Evolutionary conservation across 2,329 filamentous ascomycete genomes (phyloP), one percentile per base, ranked within the genome.

Genomic region (Sporothrix euskadiensis): DNA sequence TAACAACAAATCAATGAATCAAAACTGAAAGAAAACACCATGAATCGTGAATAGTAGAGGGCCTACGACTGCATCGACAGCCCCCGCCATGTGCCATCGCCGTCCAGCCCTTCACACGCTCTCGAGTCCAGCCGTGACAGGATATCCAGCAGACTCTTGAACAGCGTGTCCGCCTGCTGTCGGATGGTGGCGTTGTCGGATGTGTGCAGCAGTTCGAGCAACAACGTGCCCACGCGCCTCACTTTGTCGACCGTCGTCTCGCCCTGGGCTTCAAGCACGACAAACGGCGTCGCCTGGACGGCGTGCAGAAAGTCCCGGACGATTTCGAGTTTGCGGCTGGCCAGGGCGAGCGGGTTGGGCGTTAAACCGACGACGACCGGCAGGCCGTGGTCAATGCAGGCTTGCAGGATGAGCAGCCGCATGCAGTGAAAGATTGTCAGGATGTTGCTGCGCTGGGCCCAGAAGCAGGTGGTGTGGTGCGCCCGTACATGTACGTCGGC

Each of bases 341-440:
- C 41, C 39, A 22, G 30, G 9, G 63, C n/a, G 10, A 30, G 19
- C 4, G 22, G 2, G 41, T n/a, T 39, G 14, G 19, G 3, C 41
- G 63, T 12, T 7, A 68, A 41, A 9, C 63, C 63, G 14, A 68
- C 63, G 4, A 68, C 63, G 4, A 32, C 63, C 1, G 63, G 41
- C 4, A 68, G 63, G 2, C 16, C 1, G 14, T 68, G 63, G 22
- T 68, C 63, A 7, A 68, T 52, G 26, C 63, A 68, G 22, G 63
- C 63, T 22, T 68, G 63, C 22, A 68, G 8, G 16, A 68, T 52
- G 22, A 68, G 44, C 12, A 68, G 63, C 10, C 63, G 41, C 63
- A 68, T 68, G 44, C 63, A 68, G 63, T 68, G 63, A 26, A 52
- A 68, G 41, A 68, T 68, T 44, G 63, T 49, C 22, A 68, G 14